Evolutionary conservation across 495 filamentous ascomycete species (phyloP).

Genomic region (Annulohypoxylon maeteangense): DNA sequence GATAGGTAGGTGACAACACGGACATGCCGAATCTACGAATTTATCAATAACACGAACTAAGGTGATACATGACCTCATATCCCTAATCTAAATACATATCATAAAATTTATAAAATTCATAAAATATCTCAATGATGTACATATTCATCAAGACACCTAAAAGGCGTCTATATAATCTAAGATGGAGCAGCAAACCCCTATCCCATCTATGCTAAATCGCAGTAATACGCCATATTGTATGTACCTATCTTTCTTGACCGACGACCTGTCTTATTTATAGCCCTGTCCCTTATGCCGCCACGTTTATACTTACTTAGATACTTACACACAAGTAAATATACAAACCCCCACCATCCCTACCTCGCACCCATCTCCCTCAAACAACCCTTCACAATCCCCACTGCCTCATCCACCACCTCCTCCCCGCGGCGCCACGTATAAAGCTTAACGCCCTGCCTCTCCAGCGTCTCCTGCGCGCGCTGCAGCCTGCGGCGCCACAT

Average conservation of each 20-base stretch:
- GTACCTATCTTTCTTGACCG: background rate
- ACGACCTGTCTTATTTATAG: background rate
- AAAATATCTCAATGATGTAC: background rate
- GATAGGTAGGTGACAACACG: too few relatives aligned
- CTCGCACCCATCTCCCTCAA: conserved; percentile 51
- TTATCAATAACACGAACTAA: too few relatives aligned
- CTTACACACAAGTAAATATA: background rate
- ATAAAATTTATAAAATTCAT: too few relatives aligned
- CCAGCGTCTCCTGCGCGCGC: conserved; percentile 75
- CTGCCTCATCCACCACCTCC: conserved; percentile 72
- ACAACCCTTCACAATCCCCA: conserved; percentile 59
- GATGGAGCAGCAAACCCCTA: background rate
- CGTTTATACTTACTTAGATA: background rate
- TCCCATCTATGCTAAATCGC: background rate
- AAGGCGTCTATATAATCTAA: background rate
- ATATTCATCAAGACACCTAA: background rate
- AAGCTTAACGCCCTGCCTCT: conserved; percentile 74
- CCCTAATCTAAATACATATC: too few relatives aligned
- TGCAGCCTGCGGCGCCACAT: conserved; percentile 85
- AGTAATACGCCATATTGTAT: background rate
- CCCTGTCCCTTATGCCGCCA: background rate
- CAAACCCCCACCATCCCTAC: conserved; percentile 37
- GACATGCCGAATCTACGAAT: too few relatives aligned
- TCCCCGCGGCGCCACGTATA: conserved; percentile 85
- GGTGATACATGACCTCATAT: too few relatives aligned